These are phyloP conservation scores for Stenocarpella maydis DNA, from an alignment of 2,329 filamentous ascomycete genomes.

Conservation along the genomic window DNA sequence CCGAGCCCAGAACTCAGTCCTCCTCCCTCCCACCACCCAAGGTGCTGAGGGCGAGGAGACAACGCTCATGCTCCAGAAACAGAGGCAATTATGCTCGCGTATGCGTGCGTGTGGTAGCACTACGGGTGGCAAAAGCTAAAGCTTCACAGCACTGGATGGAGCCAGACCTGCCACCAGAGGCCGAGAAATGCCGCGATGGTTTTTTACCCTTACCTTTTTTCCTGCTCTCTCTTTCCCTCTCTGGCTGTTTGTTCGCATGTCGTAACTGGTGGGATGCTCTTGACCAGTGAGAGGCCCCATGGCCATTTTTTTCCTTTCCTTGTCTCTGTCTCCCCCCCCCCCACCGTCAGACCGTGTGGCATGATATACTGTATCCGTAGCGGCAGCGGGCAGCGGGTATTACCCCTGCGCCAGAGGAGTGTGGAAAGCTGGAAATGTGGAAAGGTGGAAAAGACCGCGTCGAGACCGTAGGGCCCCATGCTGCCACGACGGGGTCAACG, in stretches of 20 bases:
- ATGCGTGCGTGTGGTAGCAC: slow-evolving; percentile 26
- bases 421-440: neutral
- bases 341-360: slow-evolving; percentile 9
- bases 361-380: slow-evolving; percentile 1
- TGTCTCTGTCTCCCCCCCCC: neutral
- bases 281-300: neutral
- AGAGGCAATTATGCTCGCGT: neutral
- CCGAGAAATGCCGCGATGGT: slow-evolving; percentile 26
- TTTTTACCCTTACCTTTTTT: neutral
- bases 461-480: slow-evolving; percentile 28
- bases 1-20: slow-evolving; percentile 27
- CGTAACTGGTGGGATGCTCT: neutral
- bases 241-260: neutral
- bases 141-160: neutral
- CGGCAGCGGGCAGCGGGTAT: neutral
- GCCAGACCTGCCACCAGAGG: neutral
- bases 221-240: neutral
- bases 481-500: slow-evolving; percentile 23
- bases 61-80: neutral
- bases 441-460: slow-evolving; percentile 22
- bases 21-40: slow-evolving; percentile 24
- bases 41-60: slow-evolving; percentile 21
- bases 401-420: slow-evolving; percentile 23
- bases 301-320: neutral
- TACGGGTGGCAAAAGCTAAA: slow-evolving; percentile 31